Conservation (phyloP, 176 grass and related monocot genomes). For the Cenchrus fungigraminus region DNA sequence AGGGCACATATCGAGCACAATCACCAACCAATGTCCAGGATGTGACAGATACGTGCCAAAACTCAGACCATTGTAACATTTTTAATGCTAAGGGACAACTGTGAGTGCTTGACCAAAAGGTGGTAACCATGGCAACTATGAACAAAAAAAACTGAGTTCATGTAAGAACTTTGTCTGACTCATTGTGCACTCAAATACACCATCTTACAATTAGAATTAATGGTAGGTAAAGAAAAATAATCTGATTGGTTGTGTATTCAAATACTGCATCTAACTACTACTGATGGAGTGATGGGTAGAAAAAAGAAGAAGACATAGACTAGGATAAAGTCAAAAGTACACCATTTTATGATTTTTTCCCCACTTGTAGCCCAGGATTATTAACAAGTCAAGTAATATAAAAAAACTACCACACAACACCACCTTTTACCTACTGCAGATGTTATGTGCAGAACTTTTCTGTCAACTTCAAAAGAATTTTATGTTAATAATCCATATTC, state of each 20-base stretch:
- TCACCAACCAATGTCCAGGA: background rate
- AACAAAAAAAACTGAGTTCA: background rate
- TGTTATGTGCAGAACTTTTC: slow-evolving; percentile 8
- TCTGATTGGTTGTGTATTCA: background rate
- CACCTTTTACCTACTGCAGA: background rate
- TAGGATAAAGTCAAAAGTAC: background rate
- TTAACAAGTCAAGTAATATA: too few species aligned
- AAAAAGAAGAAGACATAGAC: background rate
- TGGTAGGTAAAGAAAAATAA: background rate
- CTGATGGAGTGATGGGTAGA: background rate
- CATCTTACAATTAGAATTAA: background rate
- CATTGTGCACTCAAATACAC: slow-evolving; percentile 18
- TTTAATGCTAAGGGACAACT: slow-evolving; percentile 24
- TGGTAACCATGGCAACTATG: background rate
- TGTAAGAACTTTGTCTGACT: slow-evolving; percentile 18
- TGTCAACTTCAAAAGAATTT: background rate
- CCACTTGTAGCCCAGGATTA: too few species aligned
- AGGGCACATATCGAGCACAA: slow-evolving; percentile 15
- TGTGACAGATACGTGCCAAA: background rate
- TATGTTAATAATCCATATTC: slow-evolving; percentile 6
- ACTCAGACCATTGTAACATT: background rate
- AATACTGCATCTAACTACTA: slow-evolving; percentile 1
- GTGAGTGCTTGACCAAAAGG: slow-evolving; percentile 23
- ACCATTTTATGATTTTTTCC: too few species aligned
- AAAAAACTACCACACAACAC: background rate